Evolutionary conservation across 73 alveolate genomes (phyloP), one percentile per base, ranked within the genome.

Genomic region (Paramecium tetraurelia): DNA sequence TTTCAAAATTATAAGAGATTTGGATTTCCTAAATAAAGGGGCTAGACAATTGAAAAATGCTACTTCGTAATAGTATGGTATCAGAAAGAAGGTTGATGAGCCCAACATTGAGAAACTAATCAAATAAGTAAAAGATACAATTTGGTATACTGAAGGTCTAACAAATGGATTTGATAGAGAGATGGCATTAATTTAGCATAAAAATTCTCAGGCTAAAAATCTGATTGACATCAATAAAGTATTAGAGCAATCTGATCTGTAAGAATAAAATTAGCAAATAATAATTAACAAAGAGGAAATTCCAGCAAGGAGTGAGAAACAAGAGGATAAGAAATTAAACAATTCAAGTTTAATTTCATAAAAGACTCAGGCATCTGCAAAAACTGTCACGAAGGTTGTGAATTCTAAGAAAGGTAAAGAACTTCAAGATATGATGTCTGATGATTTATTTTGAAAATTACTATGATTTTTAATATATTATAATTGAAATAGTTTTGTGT

Each of bases 21-120:
- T 75, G 31, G 87, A 75, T 75, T 75, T 75, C 21, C 8, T 75
- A 21, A 75, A 75, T 40, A 75, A 75, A 20, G 87, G 87, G 38
- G 87, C 59, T 2, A 75, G 59, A 75, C 7, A 75, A 21, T 40
- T 75, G n/a, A 75, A 75, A 75, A 33, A 75, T 33, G 59, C 58
- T 14, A 75, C 87, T 10, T 31, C 41, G 16, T 75, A 75, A 75
- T 31, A 75, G 29, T 40, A 75, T 40, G 38, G 38, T 33, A 10
- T 75, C 4, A 75, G 87, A 75, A 33, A 75, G 18, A 75, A 75
- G 18, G 87, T 33, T 14, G 87, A 75, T 21, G 63, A 29, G 38
- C 87, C 87, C 3, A 75, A 75, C n/a, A 75, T 75, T 14, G 57
- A 75, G 3, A 75, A 75, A 75, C 38, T 36, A 36, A 75, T 75